Base-by-base conservation (phyloP, 2,329 filamentous ascomycete species). In the Claviceps digitariae region DNA sequence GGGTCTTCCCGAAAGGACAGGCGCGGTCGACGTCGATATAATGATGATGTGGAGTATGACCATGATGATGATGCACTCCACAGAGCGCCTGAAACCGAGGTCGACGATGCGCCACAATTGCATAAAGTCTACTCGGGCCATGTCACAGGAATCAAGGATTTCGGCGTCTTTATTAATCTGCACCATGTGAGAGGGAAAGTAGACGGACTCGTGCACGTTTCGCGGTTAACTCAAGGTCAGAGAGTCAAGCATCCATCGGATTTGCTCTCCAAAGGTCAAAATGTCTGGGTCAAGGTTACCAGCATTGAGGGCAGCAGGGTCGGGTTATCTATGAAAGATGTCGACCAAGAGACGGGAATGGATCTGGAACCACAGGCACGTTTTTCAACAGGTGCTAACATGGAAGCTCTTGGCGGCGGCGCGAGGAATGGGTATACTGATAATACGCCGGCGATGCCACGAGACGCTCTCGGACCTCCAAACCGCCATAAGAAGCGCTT, bases 261-360 rank as follows among this genome's bases (percentile, higher is more conserved):
- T 64, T 72, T 98, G 1, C 76, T 98, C 4, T 79, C 84, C 2
- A 78, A 81, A 56, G 87, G 86, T 6, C 90, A 97, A 65, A 72
- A 81, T 1, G 89, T 98, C 52, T 95, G 93, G 67, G 88, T 97
- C 61, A 98, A 98, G 67, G 85, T 98, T 25, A 75, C 86, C 62
- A 95, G 87, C 64, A 83, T 95, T 52, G 87, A 97, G 63, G 84
- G 86, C 4, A 81, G 75, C 52, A 79, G 87, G 29, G 84, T 97
- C 61, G 90, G 90, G 0, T 72, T 98, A 6, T 95, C 90, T 0
- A 96, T 98, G 90, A 95, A 95, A 64, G 91, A 96, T 57, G 90
- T 96, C 17, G 91, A 98, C 61, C 93, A 98, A 66, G 78, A 81
- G 31, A 90, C 87, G 3, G 93, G 93, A 6, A 79, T 82, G 63